These are phyloP conservation scores for Kandelia obovata DNA, from an alignment of 345 rosid genomes.

Conservation along the genomic window DNA sequence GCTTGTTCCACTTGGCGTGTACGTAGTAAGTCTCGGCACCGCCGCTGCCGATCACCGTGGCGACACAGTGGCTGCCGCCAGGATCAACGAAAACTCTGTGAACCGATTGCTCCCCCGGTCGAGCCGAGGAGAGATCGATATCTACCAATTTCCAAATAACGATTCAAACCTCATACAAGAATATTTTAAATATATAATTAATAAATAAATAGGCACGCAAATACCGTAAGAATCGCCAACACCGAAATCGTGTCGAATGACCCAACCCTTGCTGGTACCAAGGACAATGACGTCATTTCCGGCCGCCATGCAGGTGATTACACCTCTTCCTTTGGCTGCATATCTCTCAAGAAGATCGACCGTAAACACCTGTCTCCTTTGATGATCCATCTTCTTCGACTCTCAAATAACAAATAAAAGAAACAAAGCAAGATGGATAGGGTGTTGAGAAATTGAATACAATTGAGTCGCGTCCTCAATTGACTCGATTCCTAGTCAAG, in stretches of 20 bases:
- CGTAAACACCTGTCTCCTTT: slow-evolving; percentile 67
- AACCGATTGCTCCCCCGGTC: slow-evolving; percentile 85
- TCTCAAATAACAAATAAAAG: no score
- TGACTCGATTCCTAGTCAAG: no score
- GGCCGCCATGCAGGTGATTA: slow-evolving; percentile 92
- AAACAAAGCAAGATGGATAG: no score
- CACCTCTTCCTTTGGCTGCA: slow-evolving; percentile 85
- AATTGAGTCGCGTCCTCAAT: no score
- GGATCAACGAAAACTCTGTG: slow-evolving; percentile 96
- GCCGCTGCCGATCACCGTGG: slow-evolving; percentile 70
- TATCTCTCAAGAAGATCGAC: slow-evolving; percentile 89
- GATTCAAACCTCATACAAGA: background rate
- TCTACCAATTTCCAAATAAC: slow-evolving; percentile 34
- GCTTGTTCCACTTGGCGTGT: slow-evolving; percentile 95
- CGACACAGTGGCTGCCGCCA: slow-evolving; percentile 93
- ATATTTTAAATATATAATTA: background rate
- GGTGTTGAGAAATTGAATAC: no score
- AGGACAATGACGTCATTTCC: slow-evolving; percentile 89
- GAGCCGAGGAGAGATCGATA: slow-evolving; percentile 78
- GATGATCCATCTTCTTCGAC: slow-evolving; percentile 47
- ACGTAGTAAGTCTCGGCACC: slow-evolving; percentile 87
- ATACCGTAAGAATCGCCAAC: slow-evolving; percentile 74
- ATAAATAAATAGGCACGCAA: background rate
- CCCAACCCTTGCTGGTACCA: slow-evolving; percentile 96
- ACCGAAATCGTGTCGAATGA: slow-evolving; percentile 85